These are phyloP conservation scores for Spiraea crenata DNA, from an alignment of 331 rosid species.

Conservation along the genomic window DNA sequence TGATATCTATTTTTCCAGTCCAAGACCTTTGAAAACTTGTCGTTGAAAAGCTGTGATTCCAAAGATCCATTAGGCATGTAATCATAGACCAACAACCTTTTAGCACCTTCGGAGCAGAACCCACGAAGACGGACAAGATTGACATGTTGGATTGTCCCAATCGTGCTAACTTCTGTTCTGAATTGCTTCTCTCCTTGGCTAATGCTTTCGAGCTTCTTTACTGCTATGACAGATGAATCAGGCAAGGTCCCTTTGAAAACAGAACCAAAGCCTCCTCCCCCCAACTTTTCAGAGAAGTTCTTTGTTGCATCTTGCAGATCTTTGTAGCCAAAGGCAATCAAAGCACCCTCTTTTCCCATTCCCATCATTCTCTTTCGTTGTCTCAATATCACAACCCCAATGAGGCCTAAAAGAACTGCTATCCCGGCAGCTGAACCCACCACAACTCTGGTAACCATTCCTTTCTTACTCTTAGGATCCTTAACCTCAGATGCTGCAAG, in stretches of 20 bases:
- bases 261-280: constrained; percentile 83
- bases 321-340: constrained; percentile 58
- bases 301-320: constrained; percentile 69
- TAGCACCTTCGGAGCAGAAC: constrained; percentile 65
- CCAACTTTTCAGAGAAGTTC: constrained; percentile 69
- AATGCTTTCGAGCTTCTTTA: constrained; percentile 65
- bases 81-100: constrained; percentile 71
- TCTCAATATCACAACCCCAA: constrained; percentile 34
- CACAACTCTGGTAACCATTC: constrained; percentile 18
- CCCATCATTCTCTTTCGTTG: constrained; percentile 38
- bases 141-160: constrained; percentile 74
- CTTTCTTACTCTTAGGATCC: constrained; percentile 10
- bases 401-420: constrained; percentile 34
- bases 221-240: constrained; percentile 58
- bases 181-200: constrained; percentile 85
- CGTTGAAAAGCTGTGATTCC: constrained; percentile 46
- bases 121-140: constrained; percentile 75
- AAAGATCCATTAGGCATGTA: constrained; percentile 79
- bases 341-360: constrained; percentile 58
- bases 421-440: constrained; percentile 31
- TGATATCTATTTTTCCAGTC: constrained; percentile 79
- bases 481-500: constrained; percentile 42
- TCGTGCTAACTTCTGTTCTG: constrained; percentile 65
- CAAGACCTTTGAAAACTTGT: constrained; percentile 26
- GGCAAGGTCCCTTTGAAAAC: constrained; percentile 67